Evolutionary conservation across 192 early-diverging fungal species (phyloP).

Genomic region (Pilobolus umbonatus): DNA sequence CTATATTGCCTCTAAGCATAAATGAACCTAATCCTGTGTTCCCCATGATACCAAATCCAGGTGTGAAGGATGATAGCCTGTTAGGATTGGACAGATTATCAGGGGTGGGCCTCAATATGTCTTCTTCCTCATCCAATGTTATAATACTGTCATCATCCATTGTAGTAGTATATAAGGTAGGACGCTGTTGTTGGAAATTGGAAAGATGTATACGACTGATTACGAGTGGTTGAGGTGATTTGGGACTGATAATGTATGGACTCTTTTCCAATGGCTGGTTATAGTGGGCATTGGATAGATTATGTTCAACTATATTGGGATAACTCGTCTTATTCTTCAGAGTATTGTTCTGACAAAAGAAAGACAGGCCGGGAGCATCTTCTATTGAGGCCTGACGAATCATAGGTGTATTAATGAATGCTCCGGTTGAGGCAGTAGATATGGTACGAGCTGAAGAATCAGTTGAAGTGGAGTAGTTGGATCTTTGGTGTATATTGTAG

Average conservation of each 20-base stretch:
- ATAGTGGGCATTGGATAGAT: background rate
- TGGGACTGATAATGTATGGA: background rate
- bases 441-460: background rate
- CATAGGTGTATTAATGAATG: background rate
- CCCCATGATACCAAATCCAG: conserved; percentile 4
- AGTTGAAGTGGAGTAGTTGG: background rate
- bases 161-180: background rate
- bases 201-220: conserved; percentile 6
- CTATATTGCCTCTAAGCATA: conserved; percentile 9
- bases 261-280: conserved; percentile 9
- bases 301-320: background rate
- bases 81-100: background rate
- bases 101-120: too few species aligned
- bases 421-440: background rate
- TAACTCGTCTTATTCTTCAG: background rate
- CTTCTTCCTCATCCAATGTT: background rate
- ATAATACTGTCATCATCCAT: background rate
- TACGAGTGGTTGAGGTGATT: conserved; percentile 1
- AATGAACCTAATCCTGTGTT: background rate
- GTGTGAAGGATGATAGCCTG: background rate
- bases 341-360: conserved; percentile 5
- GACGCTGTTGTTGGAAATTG: background rate
- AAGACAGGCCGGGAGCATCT: conserved; percentile 6
- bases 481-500: background rate
- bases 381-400: conserved; percentile 7